These are phyloP conservation scores for Diaporthe capsici DNA, from an alignment of 2,329 filamentous ascomycete genomes.

Conservation along the genomic window DNA sequence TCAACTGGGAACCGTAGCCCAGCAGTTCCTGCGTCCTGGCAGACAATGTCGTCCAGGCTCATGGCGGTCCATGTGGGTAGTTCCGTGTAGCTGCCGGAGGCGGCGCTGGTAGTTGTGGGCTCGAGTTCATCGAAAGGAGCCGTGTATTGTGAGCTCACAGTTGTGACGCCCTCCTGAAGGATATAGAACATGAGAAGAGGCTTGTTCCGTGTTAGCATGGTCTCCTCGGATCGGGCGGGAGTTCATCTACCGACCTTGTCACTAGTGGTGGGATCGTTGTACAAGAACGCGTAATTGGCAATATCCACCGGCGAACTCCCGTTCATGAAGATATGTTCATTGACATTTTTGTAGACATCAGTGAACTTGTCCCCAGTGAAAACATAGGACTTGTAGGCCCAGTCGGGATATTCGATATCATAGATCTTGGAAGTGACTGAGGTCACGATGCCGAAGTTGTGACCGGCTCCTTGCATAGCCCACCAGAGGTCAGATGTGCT, in stretches of 20 bases:
- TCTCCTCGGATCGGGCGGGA: neutral
- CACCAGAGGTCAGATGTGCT: slow-evolving; percentile 67
- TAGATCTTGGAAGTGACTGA: slow-evolving; percentile 63
- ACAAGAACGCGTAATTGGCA: slow-evolving; percentile 11
- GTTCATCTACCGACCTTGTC: neutral
- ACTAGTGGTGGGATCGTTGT: slow-evolving; percentile 20
- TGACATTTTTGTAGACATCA: slow-evolving; percentile 47
- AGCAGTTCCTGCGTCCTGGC: slow-evolving; percentile 24
- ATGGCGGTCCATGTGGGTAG: slow-evolving; percentile 18
- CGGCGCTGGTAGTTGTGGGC: neutral
- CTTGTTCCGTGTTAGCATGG: neutral
- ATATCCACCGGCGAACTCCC: slow-evolving; percentile 55
- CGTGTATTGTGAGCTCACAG: neutral
- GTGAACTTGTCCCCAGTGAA: slow-evolving; percentile 65
- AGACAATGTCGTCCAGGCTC: slow-evolving; percentile 11
- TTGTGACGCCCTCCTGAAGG: slow-evolving; percentile 4
- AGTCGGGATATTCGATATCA: slow-evolving; percentile 56
- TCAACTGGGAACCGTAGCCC: slow-evolving; percentile 26
- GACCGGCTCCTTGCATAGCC: slow-evolving; percentile 70
- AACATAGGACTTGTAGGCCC: slow-evolving; percentile 60
- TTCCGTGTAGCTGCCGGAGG: slow-evolving; percentile 20
- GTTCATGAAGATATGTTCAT: slow-evolving; percentile 59
- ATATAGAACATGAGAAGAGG: slow-evolving; percentile 29
- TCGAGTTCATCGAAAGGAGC: slow-evolving; percentile 5
- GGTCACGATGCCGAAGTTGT: slow-evolving; percentile 73